phyloP scores from a whole-genome alignment of 2,329 filamentous ascomycete species.

The Colletotrichum chrysophilum region DNA sequence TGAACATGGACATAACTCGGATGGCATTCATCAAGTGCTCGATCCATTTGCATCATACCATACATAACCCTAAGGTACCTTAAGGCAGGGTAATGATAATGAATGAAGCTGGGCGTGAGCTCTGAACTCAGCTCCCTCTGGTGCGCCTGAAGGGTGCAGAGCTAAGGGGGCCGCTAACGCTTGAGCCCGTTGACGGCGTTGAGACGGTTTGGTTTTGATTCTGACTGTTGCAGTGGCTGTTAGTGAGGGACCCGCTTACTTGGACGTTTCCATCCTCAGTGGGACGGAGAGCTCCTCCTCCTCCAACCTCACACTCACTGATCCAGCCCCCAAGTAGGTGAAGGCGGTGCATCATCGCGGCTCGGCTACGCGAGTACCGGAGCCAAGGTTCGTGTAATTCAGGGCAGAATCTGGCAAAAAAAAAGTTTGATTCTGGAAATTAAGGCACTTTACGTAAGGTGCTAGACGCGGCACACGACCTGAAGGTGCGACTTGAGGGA shows the following conservation, averaged over 20 bases:
- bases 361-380: not conserved
- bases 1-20: not conserved
- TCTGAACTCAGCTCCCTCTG: not conserved
- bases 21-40: not conserved
- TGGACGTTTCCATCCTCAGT: not conserved
- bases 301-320: not conserved
- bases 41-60: not conserved
- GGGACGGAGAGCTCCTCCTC: not conserved
- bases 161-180: not conserved
- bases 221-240: not conserved
- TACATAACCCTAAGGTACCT: not conserved
- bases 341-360: not conserved
- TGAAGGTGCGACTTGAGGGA: not conserved
- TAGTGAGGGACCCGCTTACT: not conserved
- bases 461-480: not conserved
- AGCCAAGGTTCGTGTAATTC: not conserved
- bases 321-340: not conserved
- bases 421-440: not conserved
- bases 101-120: not conserved
- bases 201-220: not conserved
- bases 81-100: not conserved
- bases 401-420: not conserved
- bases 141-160: not conserved
- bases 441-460: not conserved
- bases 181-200: constrained; percentile 14